phyloP scores from a whole-genome alignment of 805 yeast genomes.

The Lipomyces oligophaga region DNA sequence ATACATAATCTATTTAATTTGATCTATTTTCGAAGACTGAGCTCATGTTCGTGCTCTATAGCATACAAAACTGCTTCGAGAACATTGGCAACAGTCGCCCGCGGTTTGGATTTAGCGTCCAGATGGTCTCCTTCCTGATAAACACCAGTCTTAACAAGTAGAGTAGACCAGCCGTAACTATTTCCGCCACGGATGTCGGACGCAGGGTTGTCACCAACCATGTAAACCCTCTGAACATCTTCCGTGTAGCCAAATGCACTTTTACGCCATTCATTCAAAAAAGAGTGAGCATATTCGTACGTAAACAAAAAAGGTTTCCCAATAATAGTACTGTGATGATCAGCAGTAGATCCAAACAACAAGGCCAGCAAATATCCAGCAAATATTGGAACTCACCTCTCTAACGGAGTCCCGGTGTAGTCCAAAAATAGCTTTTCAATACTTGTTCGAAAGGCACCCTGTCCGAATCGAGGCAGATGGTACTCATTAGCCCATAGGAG shows the following conservation, averaged over 20 bases:
- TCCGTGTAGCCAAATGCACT: conserved; percentile 11
- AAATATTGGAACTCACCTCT: conserved; percentile 27
- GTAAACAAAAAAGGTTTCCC: conserved; percentile 82
- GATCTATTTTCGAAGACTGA: background rate
- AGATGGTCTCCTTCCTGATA: conserved; percentile 52
- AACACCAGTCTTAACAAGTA: conserved; percentile 85
- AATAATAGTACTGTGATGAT: conserved; percentile 47
- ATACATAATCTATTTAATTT: background rate
- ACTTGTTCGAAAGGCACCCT: conserved; percentile 74
- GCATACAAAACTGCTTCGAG: conserved; percentile 47
- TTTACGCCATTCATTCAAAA: conserved; percentile 48
- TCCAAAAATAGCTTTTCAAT: conserved; percentile 58
- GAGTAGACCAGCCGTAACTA: conserved; percentile 80
- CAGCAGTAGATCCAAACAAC: background rate
- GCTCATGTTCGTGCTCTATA: conserved; percentile 14
- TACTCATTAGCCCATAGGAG: conserved; percentile 85
- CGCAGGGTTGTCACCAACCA: conserved; percentile 97
- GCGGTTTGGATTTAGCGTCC: conserved; percentile 42
- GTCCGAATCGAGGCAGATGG: conserved; percentile 75
- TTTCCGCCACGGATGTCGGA: conserved; percentile 90
- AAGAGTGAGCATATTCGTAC: conserved; percentile 77
- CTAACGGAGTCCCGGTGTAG: conserved; percentile 49
- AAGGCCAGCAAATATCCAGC: no score
- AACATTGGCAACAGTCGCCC: conserved; percentile 50
- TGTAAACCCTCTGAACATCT: conserved; percentile 57